These are phyloP conservation scores for Nowakowskiella sp. DNA, from an alignment of 192 early-diverging fungal species.

Conservation along the genomic window DNA sequence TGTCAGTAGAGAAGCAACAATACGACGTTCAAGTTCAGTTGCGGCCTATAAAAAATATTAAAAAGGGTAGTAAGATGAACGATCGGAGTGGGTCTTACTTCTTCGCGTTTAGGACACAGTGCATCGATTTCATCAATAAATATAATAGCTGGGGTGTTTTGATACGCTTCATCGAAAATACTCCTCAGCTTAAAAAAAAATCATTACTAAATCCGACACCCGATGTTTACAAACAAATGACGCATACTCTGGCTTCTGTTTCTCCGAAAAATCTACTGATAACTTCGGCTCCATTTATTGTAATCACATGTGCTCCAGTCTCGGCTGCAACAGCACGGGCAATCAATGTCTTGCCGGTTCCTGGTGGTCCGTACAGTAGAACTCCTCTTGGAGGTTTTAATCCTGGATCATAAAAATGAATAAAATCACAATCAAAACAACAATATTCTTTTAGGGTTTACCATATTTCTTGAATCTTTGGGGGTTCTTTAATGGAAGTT, in stretches of 20 bases:
- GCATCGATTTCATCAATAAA: conserved; percentile 95
- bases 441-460: conserved; percentile 6
- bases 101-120: conserved; percentile 79
- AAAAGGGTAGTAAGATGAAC: not conserved
- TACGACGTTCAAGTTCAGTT: conserved; percentile 78
- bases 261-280: conserved; percentile 88
- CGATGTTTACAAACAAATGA: not conserved
- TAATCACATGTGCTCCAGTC: conserved; percentile 61
- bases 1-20: conserved; percentile 89
- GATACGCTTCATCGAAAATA: conserved; percentile 65
- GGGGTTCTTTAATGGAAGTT: conserved; percentile 64
- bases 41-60: conserved; percentile 34
- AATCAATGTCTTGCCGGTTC: conserved; percentile 94
- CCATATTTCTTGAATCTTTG: conserved; percentile 67
- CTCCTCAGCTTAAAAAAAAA: conserved; percentile 44
- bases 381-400: conserved; percentile 86
- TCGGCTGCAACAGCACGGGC: conserved; percentile 79
- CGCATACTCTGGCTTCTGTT: conserved; percentile 71
- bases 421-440: not conserved
- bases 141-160: conserved; percentile 71
- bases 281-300: conserved; percentile 89
- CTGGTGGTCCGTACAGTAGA: conserved; percentile 83
- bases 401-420: conserved; percentile 25
- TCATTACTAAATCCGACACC: not conserved
- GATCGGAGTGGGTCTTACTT: conserved; percentile 35